These are phyloP conservation scores for Pyrrhoderma lamaoense DNA, from an alignment of 1,284 basidiomycete species.

Conservation along the genomic window DNA sequence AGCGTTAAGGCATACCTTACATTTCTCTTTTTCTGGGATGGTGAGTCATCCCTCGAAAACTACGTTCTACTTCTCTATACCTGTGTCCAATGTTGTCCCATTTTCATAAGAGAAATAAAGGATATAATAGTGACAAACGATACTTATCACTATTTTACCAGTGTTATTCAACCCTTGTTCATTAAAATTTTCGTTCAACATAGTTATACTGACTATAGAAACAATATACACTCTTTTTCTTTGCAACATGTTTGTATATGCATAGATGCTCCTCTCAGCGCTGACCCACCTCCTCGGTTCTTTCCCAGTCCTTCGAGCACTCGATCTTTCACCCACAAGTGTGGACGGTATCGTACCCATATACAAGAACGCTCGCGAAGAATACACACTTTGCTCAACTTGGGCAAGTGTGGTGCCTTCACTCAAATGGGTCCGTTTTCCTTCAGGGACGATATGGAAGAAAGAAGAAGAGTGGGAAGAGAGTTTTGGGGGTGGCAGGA, in stretches of 20 bases:
- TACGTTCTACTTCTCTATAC: constrained; percentile 6
- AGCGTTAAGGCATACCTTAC: constrained; percentile 57
- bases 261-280: constrained; percentile 30
- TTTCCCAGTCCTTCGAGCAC: constrained; percentile 29
- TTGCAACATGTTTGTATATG: constrained; percentile 26
- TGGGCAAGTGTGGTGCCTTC: constrained; percentile 50
- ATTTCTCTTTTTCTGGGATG: constrained; percentile 56
- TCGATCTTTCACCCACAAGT: constrained; percentile 53
- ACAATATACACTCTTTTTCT: background rate
- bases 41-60: constrained; percentile 35
- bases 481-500: background rate
- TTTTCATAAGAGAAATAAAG: too few species aligned
- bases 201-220: too few species aligned
- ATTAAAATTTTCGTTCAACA: background rate
- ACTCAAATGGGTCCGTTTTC: constrained; percentile 47
- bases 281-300: constrained; percentile 33
- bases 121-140: too few species aligned
- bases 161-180: background rate
- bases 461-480: background rate
- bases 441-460: constrained; percentile 42
- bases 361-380: constrained; percentile 38
- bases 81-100: too few species aligned
- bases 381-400: constrained; percentile 42
- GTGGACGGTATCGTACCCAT: constrained; percentile 34
- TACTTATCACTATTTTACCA: too few species aligned